These are phyloP conservation scores for Arxiozyma bovina DNA, from an alignment of 1,139 yeast genomes.

Conservation along the genomic window DNA sequence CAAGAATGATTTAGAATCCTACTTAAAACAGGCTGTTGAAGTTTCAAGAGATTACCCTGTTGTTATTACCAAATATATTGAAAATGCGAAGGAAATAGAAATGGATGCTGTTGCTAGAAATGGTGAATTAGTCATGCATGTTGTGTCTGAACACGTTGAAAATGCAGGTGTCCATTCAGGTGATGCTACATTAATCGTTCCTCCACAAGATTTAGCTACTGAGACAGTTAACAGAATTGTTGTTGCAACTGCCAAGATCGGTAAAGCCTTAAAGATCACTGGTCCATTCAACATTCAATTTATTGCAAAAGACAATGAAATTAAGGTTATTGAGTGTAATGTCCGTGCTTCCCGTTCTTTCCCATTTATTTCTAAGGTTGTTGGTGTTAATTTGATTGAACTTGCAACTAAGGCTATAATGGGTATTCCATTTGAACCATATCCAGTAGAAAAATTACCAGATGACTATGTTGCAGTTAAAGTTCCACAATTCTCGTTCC, in stretches of 20 bases:
- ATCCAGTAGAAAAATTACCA: slow-evolving; percentile 82
- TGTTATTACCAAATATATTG: slow-evolving; percentile 93
- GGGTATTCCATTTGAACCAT: slow-evolving; percentile 80
- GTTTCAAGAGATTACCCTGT: slow-evolving; percentile 98
- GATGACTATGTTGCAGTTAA: slow-evolving; percentile 93
- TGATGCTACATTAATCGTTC: slow-evolving; percentile 95
- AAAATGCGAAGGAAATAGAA: slow-evolving; percentile 95
- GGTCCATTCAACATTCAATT: slow-evolving; percentile 98
- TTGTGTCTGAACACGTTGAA: slow-evolving; percentile 97
- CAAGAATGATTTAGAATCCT: slow-evolving; percentile 77
- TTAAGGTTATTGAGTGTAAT: slow-evolving; percentile 97
- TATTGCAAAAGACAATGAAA: slow-evolving; percentile 82
- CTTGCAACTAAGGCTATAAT: slow-evolving; percentile 95
- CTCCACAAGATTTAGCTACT: slow-evolving; percentile 91
- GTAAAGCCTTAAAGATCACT: slow-evolving; percentile 89
- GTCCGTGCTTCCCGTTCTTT: slow-evolving; percentile 97
- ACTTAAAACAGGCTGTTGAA: slow-evolving; percentile 88
- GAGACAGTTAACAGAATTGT: slow-evolving; percentile 88
- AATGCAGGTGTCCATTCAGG: slow-evolving; percentile 99
- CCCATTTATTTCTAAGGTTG: slow-evolving; percentile 97
- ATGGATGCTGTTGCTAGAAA: slow-evolving; percentile 98
- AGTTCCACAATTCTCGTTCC: slow-evolving; percentile 97
- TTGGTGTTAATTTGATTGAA: slow-evolving; percentile 93
- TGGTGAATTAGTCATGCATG: slow-evolving; percentile 94
- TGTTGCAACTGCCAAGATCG: slow-evolving; percentile 93